Evolutionary conservation across 1,139 yeast genomes (phyloP), one percentile per base, ranked within the genome.

Genomic region (Nakaseomyces uthaithaninus): DNA sequence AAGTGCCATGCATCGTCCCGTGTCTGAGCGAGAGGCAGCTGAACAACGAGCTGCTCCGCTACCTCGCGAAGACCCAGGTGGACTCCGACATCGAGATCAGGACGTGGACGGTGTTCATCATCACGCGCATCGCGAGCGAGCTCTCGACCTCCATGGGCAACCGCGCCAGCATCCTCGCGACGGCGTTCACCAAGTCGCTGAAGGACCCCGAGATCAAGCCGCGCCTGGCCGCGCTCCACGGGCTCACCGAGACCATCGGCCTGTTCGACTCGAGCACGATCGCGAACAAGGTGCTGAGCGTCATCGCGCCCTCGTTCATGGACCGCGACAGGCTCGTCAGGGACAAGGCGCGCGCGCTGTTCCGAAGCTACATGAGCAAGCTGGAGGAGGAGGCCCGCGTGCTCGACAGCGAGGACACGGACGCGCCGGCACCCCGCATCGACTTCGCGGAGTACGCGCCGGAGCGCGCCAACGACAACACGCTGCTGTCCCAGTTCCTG

Each of bases 81-180:
- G 98, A 91, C 56, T 75, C 79, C 2, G 80, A 80, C 43, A 80
- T 93, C 1, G 84, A 85, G 18, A 84, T 91, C 15, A 67, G 98
- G 50, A 86, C 91, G 5, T 84, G 86, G 61, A 89, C 97, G 0
- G 74, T 93, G 17, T 72, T 85, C 19, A 71, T 86, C 33, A 72
- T 91, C 19, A 79, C 86, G 20, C 76, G 76, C 45, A 78, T 91
- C 24, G 80, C 95, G 0, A 65, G 71, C 24, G 66, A 71, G 46
- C 73, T 91, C 46, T 80, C 80, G 45, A 64, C 69, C 18, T 65
- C 64, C 16, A 75, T 85, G 2, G 49, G 49, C 17, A 57, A 53
- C 27, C 69, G 80, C 46, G 70, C 80, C 26, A 78, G 77, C 27
- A 95, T 91, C 2, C 65, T 91, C 35, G 79, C 87, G 7, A 86